Evolutionary conservation across 495 filamentous ascomycete genomes (phyloP), one percentile per base, ranked within the genome.

Genomic region (Glutinoglossum americanum): DNA sequence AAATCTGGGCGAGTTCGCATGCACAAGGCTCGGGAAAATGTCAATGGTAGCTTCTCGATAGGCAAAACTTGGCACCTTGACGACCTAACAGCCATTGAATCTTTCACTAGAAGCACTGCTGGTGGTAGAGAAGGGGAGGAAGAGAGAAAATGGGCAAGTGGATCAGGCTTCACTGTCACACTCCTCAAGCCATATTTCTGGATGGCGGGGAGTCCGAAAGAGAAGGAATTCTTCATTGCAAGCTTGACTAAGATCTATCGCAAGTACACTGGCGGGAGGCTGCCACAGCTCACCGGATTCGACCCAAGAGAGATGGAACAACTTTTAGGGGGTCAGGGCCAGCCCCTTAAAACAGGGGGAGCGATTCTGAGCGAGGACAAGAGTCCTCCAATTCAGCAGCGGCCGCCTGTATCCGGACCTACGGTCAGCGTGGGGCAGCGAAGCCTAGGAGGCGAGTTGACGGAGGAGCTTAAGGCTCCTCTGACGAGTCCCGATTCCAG

Each of bases 11-110:
- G 88, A 59, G 89, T 98, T 60, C 85, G 89, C 56, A 80, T 98
- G 74, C 92, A 97, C 73, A 98, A 98, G 68, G 89, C 87, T 54
- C 81, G 93, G 60, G 93, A 98, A 67, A 98, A 98, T 67, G 74
- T 76, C 47, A 94, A 96, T 70, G 86, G 87, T 30, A 78, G 85
- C 3, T 98, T 94, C 69, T 96, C 92, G 7, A 96, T 98, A 63
- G 92, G 92, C 44, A 98, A 98, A 70, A 96, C 89, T 3, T 98
- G 92, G 92, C 82, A 84, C 65, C 73, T 98, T 56, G 89, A 96
- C 65, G 90, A 97, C 63, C 71, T 98, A 35, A 74, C 74, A 8
- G 72, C 74, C 26, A 84, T 98, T 57, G 80, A 90, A 68, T 92
- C 87, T 1, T 94, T 81, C 64, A 77, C 71, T 11, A 73, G 79